phyloP scores from a whole-genome alignment of 495 filamentous ascomycete species.

The Aeminium ludgeri region DNA sequence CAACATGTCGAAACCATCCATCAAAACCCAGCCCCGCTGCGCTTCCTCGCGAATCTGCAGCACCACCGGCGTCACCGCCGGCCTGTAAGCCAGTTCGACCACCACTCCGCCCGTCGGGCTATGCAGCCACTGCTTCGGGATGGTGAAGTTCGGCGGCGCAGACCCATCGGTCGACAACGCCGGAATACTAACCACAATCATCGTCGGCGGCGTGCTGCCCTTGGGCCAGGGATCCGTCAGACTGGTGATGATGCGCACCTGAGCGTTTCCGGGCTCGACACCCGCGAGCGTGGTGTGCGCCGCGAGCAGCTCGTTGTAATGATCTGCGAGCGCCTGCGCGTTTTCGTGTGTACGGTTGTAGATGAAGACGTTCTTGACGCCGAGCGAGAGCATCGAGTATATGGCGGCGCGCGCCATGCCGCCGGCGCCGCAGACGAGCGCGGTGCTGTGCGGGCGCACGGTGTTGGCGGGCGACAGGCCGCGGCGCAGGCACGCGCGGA shows the following conservation, averaged over 20 bases:
- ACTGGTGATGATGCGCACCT: constrained; percentile 37
- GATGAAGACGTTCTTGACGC: constrained; percentile 64
- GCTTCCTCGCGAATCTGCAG: constrained; percentile 47
- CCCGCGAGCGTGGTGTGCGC: not conserved
- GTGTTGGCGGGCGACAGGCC: constrained; percentile 68
- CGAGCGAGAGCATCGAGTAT: constrained; percentile 62
- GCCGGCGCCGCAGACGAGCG: constrained; percentile 60
- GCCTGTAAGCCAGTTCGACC: constrained; percentile 66
- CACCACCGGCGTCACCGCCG: constrained; percentile 52
- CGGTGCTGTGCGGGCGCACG: constrained; percentile 51
- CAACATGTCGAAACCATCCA: constrained; percentile 67
- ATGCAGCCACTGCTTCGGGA: constrained; percentile 56
- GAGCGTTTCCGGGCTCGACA: constrained; percentile 3
- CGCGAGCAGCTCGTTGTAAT: constrained; percentile 40
- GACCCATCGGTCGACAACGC: constrained; percentile 44
- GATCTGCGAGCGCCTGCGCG: constrained; percentile 47
- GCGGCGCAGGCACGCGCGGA: constrained; percentile 49
- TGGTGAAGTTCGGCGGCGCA: constrained; percentile 54
- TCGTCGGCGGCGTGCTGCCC: constrained; percentile 47
- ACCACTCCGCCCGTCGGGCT: constrained; percentile 68
- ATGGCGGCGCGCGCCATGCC: constrained; percentile 64
- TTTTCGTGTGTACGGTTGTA: constrained; percentile 49
- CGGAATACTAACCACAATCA: constrained; percentile 62
- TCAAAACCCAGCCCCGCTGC: constrained; percentile 51
- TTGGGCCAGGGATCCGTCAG: constrained; percentile 48